Evolutionary conservation across 2,329 filamentous ascomycete species (phyloP).

Genomic region (Apiospora phragmitis): DNA sequence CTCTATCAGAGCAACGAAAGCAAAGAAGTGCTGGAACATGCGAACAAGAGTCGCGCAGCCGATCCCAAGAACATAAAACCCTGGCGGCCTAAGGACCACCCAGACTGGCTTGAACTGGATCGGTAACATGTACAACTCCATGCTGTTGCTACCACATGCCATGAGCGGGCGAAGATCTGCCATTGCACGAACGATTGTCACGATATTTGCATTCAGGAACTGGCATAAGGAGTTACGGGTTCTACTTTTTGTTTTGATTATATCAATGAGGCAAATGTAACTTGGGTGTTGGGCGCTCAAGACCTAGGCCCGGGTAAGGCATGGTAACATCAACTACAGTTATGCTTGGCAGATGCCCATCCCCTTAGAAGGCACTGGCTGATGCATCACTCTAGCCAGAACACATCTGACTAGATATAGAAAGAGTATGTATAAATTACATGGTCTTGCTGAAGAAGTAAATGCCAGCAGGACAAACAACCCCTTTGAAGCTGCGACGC

Average conservation of each 20-base stretch:
- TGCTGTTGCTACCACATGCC: neutral
- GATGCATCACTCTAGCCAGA: neutral
- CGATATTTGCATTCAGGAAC: neutral
- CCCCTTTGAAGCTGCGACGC: neutral
- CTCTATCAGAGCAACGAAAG: constrained; percentile 48
- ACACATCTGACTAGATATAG: neutral
- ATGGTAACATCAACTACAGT: neutral
- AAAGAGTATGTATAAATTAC: neutral
- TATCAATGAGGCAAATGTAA: neutral
- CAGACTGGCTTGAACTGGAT: constrained; percentile 51
- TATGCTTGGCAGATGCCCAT: neutral
- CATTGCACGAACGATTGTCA: neutral
- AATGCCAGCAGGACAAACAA: neutral
- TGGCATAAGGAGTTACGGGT: neutral
- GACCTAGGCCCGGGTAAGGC: neutral
- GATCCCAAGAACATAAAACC: constrained; percentile 58
- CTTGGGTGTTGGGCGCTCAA: neutral
- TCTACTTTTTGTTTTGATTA: neutral
- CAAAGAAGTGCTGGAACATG: constrained; percentile 52
- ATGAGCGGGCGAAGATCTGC: neutral
- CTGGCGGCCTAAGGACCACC: constrained; percentile 60
- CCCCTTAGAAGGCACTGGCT: neutral
- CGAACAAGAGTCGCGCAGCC: constrained; percentile 51
- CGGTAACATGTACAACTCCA: neutral
- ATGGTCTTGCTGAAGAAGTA: neutral